Evolutionary conservation across 371 early-diverging fungal genomes (phyloP).

Genomic region (Mucor circinelloides): DNA sequence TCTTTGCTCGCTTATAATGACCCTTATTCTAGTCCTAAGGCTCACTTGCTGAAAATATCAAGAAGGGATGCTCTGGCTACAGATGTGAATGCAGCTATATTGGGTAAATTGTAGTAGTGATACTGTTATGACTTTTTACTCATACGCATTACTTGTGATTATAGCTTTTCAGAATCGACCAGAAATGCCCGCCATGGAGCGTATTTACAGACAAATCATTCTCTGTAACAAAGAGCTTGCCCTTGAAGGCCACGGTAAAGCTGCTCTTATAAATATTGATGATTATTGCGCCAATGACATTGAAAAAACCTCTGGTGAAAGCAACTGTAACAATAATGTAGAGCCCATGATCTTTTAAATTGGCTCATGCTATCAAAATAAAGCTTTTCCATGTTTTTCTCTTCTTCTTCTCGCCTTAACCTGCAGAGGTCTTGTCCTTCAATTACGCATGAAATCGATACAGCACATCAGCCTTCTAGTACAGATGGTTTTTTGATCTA

Average conservation of each 20-base stretch:
- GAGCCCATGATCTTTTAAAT: background rate
- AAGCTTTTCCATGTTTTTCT: too few species aligned
- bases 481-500: background rate
- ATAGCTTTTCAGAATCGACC: slow-evolving; percentile 36
- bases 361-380: too few species aligned
- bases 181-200: slow-evolving; percentile 45
- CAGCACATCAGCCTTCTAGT: background rate
- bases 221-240: slow-evolving; percentile 40
- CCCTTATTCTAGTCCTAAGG: slow-evolving; percentile 55
- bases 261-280: slow-evolving; percentile 33
- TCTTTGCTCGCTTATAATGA: slow-evolving; percentile 83
- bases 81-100: slow-evolving; percentile 73
- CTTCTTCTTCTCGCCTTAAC: too few species aligned
- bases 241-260: slow-evolving; percentile 33
- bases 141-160: background rate
- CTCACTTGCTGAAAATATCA: slow-evolving; percentile 52
- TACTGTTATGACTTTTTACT: background rate
- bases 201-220: slow-evolving; percentile 43
- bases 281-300: slow-evolving; percentile 11
- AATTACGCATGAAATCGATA: too few species aligned
- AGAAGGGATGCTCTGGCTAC: slow-evolving; percentile 58
- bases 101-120: slow-evolving; percentile 41
- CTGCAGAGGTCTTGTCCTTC: too few species aligned
- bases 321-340: background rate
- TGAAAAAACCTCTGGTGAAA: background rate